A percentile compares a stretch with the other conserved stretches of the same genome.
phyloP scores from a whole-genome alignment of 176 grass and related monocot genomes.

The Rhynchospora tenuis region DNA sequence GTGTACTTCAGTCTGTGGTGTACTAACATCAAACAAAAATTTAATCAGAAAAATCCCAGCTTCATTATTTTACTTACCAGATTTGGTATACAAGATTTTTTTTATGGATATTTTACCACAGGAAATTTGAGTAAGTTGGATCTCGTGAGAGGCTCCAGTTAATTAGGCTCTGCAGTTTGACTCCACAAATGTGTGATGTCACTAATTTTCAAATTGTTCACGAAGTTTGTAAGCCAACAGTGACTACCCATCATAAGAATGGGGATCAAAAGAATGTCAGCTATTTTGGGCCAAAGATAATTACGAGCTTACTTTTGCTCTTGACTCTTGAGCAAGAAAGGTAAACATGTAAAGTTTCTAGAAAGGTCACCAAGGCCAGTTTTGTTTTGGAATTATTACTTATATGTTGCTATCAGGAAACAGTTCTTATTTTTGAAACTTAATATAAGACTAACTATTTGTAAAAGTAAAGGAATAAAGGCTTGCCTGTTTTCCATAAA shows the following conservation, averaged over 20 bases:
- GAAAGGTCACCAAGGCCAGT: not conserved
- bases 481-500: constrained; percentile 76
- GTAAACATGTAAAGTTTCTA: not conserved
- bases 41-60: constrained; percentile 43
- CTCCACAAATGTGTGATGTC: not conserved
- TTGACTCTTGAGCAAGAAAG: not conserved
- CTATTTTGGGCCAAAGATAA: not conserved
- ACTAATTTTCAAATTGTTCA: not conserved
- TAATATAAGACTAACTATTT: constrained; percentile 13
- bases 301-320: not conserved
- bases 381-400: not conserved
- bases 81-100: not conserved
- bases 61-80: constrained; percentile 5
- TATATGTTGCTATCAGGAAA: not conserved
- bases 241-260: not conserved
- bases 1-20: not conserved
- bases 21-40: not conserved
- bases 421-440: not conserved
- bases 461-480: not conserved
- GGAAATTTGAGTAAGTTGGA: not conserved
- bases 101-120: not conserved
- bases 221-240: not conserved
- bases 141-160: not conserved
- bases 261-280: not conserved
- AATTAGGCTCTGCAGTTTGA: not conserved